phyloP scores from a whole-genome alignment of 352 stramenopile genomes.

The Globisporangium lucens region DNA sequence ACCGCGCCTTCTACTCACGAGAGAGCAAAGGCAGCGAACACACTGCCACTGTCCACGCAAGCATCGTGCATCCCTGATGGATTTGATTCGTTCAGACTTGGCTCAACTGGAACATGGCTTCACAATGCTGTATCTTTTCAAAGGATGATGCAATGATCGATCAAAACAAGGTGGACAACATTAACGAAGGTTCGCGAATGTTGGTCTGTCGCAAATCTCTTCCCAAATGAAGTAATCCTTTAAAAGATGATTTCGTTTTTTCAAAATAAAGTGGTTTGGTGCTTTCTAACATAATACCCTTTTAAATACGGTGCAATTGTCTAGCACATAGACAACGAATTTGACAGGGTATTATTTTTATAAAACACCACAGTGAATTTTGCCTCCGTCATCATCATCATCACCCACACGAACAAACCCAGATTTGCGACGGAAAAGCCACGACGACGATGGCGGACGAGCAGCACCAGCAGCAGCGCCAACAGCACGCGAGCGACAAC shows the following conservation, averaged over 20 bases:
- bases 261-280: neutral
- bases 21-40: neutral
- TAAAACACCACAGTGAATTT: neutral
- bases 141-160: neutral
- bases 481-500: neutral
- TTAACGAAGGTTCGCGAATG: conserved; percentile 4
- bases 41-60: too few relatives aligned
- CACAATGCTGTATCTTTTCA: neutral
- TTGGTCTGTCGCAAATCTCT: neutral
- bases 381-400: neutral
- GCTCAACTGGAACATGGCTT: neutral
- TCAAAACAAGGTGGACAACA: neutral
- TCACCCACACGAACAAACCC: neutral
- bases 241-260: neutral
- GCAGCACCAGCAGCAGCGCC: neutral
- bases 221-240: too few relatives aligned
- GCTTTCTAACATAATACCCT: neutral
- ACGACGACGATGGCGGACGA: neutral
- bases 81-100: neutral
- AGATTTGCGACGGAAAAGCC: neutral
- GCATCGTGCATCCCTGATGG: neutral
- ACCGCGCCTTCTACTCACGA: neutral
- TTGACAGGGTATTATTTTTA: too few relatives aligned
- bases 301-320: neutral
- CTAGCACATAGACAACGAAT: too few relatives aligned